Percentiles rank a stretch among this genome's conserved stretches.
Conservation (phyloP, 2,329 filamentous ascomycete genomes). For the Huntiella decipiens region DNA sequence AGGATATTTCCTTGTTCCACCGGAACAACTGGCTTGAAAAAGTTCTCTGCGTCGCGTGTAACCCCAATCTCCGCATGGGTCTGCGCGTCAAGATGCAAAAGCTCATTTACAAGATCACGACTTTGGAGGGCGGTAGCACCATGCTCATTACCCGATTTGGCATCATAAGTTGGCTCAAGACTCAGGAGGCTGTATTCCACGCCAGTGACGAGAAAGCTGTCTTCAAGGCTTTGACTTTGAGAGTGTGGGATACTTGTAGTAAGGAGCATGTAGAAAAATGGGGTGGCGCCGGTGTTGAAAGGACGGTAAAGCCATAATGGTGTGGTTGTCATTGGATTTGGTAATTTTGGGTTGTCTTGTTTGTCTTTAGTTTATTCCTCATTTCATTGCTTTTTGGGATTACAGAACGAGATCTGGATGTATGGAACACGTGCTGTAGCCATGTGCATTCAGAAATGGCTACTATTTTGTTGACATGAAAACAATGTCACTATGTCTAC, state of each 20-base stretch:
- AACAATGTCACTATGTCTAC: too few species aligned
- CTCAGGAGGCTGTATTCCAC: slow-evolving; percentile 4
- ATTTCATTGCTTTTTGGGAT: too few species aligned
- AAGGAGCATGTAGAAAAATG: slow-evolving; percentile 21
- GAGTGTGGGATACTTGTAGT: slow-evolving; percentile 47
- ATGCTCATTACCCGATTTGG: slow-evolving; percentile 66
- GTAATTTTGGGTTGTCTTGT: too few species aligned
- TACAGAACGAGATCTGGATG: too few species aligned
- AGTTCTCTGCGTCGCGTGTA: slow-evolving; percentile 48
- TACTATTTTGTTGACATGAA: too few species aligned
- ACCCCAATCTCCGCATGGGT: slow-evolving; percentile 40
- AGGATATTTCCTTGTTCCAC: slow-evolving; percentile 42
- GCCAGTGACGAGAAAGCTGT: slow-evolving; percentile 34
- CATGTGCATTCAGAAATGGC: too few species aligned
- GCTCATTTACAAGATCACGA: slow-evolving; percentile 48
- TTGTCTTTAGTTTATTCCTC: too few species aligned
- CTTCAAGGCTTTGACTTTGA: slow-evolving; percentile 34
- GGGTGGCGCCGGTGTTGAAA: slow-evolving; percentile 9
- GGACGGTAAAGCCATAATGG: slow-evolving; percentile 4
- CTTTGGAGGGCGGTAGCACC: slow-evolving; percentile 52
- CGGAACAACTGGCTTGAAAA: slow-evolving; percentile 54
- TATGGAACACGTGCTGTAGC: too few species aligned
- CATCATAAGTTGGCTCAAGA: slow-evolving; percentile 48
- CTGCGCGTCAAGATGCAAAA: slow-evolving; percentile 39
- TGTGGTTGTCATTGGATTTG: too few species aligned